These are phyloP conservation scores for Hortiboletus flavorubellus DNA, from an alignment of 768 basidiomycete genomes.

Conservation along the genomic window DNA sequence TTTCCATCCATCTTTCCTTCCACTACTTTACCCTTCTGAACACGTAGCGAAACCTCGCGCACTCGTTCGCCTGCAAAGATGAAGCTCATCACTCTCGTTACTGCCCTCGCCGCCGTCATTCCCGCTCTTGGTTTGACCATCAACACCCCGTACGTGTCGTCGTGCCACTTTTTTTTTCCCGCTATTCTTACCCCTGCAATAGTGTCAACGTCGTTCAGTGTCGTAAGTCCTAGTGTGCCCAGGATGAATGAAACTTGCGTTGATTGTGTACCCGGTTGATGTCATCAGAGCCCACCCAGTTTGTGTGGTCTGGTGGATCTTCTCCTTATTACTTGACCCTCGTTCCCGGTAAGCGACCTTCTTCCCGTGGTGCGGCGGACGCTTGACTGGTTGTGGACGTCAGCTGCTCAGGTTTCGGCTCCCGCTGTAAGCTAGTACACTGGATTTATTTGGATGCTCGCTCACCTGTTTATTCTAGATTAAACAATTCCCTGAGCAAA, in stretches of 20 bases:
- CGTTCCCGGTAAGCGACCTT: conserved; percentile 49
- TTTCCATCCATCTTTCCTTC: background rate
- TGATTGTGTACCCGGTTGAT: background rate
- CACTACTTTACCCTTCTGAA: background rate
- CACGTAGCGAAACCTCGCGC: conserved; percentile 14
- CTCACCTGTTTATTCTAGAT: conserved; percentile 37
- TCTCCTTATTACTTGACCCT: conserved; percentile 59
- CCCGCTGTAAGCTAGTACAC: conserved; percentile 41
- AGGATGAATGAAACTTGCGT: background rate
- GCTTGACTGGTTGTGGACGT: background rate
- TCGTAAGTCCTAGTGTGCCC: conserved; percentile 36
- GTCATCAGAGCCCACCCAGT: conserved; percentile 52
- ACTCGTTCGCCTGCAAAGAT: conserved; percentile 29
- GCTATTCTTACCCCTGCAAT: background rate
- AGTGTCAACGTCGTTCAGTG: conserved; percentile 47
- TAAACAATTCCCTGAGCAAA: conserved; percentile 48
- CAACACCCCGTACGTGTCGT: conserved; percentile 61
- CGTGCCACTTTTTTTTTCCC: background rate
- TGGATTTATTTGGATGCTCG: background rate
- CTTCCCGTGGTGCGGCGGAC: too few relatives aligned
- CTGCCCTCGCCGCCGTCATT: conserved; percentile 29
- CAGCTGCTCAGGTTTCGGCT: conserved; percentile 53
- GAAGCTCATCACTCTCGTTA: conserved; percentile 33
- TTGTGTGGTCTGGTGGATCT: conserved; percentile 51
- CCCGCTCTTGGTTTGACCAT: conserved; percentile 48